phyloP scores from a whole-genome alignment of 2,329 filamentous ascomycete species.

The Colletotrichum filicis region DNA sequence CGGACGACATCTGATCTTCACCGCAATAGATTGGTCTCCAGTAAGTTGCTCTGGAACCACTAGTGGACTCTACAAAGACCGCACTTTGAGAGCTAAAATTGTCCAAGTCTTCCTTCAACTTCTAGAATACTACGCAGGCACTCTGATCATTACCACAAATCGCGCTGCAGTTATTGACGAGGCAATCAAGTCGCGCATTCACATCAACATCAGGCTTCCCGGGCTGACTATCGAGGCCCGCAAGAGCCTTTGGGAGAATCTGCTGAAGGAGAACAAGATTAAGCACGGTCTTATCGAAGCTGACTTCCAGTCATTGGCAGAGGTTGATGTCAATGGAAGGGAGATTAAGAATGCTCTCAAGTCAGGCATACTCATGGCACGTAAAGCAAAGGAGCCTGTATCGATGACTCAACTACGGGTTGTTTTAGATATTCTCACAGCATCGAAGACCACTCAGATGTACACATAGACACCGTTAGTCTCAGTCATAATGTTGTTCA shows the following conservation, averaged over 20 bases:
- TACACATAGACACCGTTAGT: neutral
- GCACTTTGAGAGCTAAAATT: neutral
- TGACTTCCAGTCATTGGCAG: neutral
- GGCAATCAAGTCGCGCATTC: conserved; percentile 45
- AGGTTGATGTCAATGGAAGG: conserved; percentile 35
- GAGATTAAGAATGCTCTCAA: conserved; percentile 41
- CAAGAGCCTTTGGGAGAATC: conserved; percentile 41
- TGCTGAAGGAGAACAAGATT: conserved; percentile 39
- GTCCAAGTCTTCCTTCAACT: conserved; percentile 42
- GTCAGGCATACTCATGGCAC: neutral
- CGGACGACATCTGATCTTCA: conserved; percentile 34
- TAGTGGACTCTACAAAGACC: neutral
- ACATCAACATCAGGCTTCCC: conserved; percentile 42
- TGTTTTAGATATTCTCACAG: neutral
- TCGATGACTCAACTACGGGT: neutral
- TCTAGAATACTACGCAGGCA: conserved; percentile 45
- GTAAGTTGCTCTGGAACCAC: conserved; percentile 18
- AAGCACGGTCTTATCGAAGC: conserved; percentile 4
- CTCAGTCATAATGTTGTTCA: no score
- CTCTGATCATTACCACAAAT: conserved; percentile 46
- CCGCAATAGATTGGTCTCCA: conserved; percentile 24
- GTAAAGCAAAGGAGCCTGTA: neutral
- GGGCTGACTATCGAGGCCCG: conserved; percentile 42
- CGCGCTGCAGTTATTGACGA: conserved; percentile 44
- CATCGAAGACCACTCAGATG: neutral